Base-by-base conservation (phyloP, 441 rosid genomes). In the Croton setiger region DNA sequence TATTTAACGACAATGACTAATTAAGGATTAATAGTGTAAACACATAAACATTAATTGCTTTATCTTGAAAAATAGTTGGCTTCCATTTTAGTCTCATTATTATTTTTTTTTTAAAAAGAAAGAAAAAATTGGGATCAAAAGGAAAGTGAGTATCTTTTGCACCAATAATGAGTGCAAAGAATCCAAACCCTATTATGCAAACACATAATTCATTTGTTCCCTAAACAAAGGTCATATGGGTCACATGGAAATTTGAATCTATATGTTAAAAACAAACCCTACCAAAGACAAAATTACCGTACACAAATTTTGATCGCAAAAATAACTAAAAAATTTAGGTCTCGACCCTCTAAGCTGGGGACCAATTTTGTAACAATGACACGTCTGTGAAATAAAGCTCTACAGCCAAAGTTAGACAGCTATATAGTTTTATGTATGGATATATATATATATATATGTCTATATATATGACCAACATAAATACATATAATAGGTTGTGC, bases 141-240 rank as follows among this genome's bases (percentile, higher is more conserved):
- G 20, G 7, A 18, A n/a, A 58, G 68, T n/a, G 33, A 58, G 68
- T n/a, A 63, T 48, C 39, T 56, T 68, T 49, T 56, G 54, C 74
- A 45, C 61, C 68, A 64, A 64, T 64, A 55, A 60, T 61, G 58
- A 41, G 68, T 57, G 61, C 1, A 17, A 77, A 70, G 72, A 72
- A 68, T 15, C 70, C 66, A 56, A n/a, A 57, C 66, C 70, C 72
- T 71, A 55, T 31, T 53, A 43, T 23, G 63, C 72, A 63, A 76
- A 74, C 83, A 75, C 55, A 57, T 58, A 9, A 68, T 65, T 64
- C 43, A 65, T 71, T 58, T 78, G 82, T 67, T 70, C 81, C 88
- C 80, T 67, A 43, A 36, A 45, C 57, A 71, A 67, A 63, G 72
- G 70, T 71, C 83, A 74, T 51, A 68, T 73, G 54, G 61, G 27